Base-by-base conservation (phyloP, 2,329 filamentous ascomycete genomes). In the Neopestalotiopsis sp. region DNA sequence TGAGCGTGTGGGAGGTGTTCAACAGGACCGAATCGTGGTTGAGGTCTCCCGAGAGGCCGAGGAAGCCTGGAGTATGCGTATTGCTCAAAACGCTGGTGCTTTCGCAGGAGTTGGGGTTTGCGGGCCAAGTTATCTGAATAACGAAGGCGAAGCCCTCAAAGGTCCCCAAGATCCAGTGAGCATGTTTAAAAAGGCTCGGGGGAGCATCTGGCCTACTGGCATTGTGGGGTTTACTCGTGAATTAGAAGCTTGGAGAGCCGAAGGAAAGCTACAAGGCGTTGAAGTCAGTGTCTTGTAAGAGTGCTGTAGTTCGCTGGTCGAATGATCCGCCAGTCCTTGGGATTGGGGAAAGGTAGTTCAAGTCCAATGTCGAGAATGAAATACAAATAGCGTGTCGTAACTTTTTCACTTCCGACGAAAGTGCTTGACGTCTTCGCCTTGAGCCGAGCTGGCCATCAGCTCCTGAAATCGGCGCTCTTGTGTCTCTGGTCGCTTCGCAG, bases 401-500 rank as follows among this genome's bases (percentile, higher is more conserved):
- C 34, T 4, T 3, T 0, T n/a, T 28, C 32, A 62, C 7, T 38
- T 57, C 40, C 66, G 57, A 30, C 63, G 62, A 34, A 70, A 68
- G 40, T 70, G 66, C 56, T 65, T 66, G n/a, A 70, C 62, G 24
- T 59, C 42, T 20, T 52, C 17, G 30, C 52, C 40, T 10, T 67
- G 52, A 3, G 32, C 62, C 4, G 66, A 70, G 49, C 62, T 62
- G 12, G 62, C 58, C 30, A 70, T 64, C 42, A 70, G n/a, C 20
- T 68, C 66, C 13, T 61, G 56, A 1, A 70, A 45, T 30, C 69
- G 66, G 13, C 66, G 56, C 66, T 70, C 62, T n/a, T 65, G 66
- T 38, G 69, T 70, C n/a, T 66, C 69, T 6, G 58, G 57, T 3
- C 63, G 56, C 38, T 67, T 68, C 13, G 69, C 69, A 17, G 69